These are phyloP conservation scores for Chlamydomonas sp. DNA, from an alignment of 139 green algal species.

Conservation along the genomic window DNA sequence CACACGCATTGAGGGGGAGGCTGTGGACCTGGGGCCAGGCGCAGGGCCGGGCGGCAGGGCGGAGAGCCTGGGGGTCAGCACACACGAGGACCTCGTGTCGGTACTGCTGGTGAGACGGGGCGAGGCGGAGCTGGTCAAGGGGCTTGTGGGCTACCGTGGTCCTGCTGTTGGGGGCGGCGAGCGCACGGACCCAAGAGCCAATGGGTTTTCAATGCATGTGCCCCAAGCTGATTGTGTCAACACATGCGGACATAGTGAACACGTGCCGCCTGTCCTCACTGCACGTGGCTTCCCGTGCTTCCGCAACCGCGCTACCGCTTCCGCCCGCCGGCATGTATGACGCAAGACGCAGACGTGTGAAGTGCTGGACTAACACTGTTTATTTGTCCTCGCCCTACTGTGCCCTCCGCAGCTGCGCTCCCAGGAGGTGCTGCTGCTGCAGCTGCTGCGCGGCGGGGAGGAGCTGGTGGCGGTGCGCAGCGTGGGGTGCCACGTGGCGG, in stretches of 20 bases:
- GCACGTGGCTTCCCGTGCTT: no score
- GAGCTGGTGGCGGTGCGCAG: slow-evolving; percentile 31
- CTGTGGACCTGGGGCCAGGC: slow-evolving; percentile 8
- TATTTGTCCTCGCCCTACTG: no score
- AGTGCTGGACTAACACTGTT: no score
- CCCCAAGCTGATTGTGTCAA: no score
- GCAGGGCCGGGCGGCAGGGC: not conserved
- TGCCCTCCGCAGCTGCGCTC: not conserved
- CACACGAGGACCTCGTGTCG: slow-evolving; percentile 28
- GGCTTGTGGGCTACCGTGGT: no score
- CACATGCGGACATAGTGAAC: no score
- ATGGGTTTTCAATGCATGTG: no score
- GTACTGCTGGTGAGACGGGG: slow-evolving; percentile 14
- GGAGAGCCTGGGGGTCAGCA: not conserved
- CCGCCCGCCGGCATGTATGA: not conserved
- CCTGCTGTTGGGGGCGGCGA: no score
- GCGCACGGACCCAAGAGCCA: no score
- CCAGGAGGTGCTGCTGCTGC: slow-evolving; percentile 33
- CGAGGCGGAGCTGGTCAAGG: not conserved
- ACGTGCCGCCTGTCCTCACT: no score
- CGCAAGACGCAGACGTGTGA: not conserved
- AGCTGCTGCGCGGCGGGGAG: slow-evolving; percentile 18
- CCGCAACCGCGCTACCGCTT: not conserved
- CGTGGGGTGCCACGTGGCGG: slow-evolving; percentile 5
- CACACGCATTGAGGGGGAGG: not conserved